Base-by-base conservation (phyloP, 495 filamentous ascomycete genomes). In the Astrothelium macrocarpum region DNA sequence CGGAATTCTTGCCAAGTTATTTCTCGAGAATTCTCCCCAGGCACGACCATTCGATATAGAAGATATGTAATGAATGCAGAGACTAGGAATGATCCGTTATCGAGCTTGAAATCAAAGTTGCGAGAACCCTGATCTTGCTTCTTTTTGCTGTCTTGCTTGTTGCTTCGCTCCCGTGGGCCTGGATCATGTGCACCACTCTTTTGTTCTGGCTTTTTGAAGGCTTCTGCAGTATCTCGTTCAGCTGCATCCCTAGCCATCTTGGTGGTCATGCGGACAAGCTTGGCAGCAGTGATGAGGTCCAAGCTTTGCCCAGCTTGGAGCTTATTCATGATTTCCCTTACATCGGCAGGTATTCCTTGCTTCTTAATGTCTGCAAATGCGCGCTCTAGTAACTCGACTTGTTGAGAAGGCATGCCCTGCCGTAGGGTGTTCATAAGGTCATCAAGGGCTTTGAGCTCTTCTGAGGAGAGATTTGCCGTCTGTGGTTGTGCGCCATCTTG, bases 1-100 rank as follows among this genome's bases (percentile, higher is more conserved):
- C 87, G 80, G 74, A 97, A 89, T 74, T 97, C 95, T 78, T 98
- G 93, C 90, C 91, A 98, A 46, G 94, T 97, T 64, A 98, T 96
- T 69, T 97, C 92, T 58, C 82, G 82, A 49, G 81, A 77, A 62
- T 78, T 78, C 62, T 95, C 90, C 14, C 80, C 82, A 31, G 90
- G 82, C 59, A 84, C 78, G 25, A 89, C 67, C 61, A 80, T 80
- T 14, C 81, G 79, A 68, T 85, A 86, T 62, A 83, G 67, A 56
- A 86, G 76, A 69, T 87, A 92, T 10, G 85, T 75, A 9, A 88
- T 70, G 61, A 91, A 76, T 7, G 81, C 72, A 49, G 79, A 78
- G 12, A 84, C 71, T 20, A 87, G 65, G 65, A 85, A 77, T 18
- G 82, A 81, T 46, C 73, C 74, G 39, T 78, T 76, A 73, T 88